Base-by-base conservation (phyloP, 1,284 basidiomycete genomes). In the Ceratobasidium sp. region DNA sequence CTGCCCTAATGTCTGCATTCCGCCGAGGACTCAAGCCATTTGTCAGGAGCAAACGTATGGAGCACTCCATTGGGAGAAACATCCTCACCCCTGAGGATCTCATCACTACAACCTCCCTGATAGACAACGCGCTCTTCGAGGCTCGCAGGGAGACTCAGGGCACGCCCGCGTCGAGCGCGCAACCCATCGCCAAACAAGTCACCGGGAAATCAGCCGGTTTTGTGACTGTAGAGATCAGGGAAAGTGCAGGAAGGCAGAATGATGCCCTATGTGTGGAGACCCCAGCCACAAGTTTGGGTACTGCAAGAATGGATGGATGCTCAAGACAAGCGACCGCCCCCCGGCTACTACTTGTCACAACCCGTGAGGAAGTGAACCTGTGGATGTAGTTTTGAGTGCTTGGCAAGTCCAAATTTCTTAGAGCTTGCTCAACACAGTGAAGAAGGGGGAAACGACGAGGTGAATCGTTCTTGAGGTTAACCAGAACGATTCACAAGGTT, bases 91-190 rank as follows among this genome's bases (percentile, higher is more conserved):
- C 38, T 12, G n/a, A 68, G 13, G 48, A 68, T 23, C 48, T 68
- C 5, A 68, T 68, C 12, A 50, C 17, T 1, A 26, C 23, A 9
- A 42, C 66, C 44, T 68, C 2, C 15, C 46, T 46, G 13, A 52
- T 52, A 52, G 66, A 68, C 48, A 54, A 68, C 28, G 52, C 66
- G 13, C 66, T 68, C 9, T 68, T 52, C 28, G 66, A 68, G 48
- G 66, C 48, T 20, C 13, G 59, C 33, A 40, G 40, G 59, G 59
- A 62, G 38, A 20, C 38, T 7, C 59, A 62, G 13, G 15, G 33
- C 13, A 5, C 59, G 17, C 40, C 59, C 38, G 6, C n/a, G 13
- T 7, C n/a, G 5, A 20, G 4, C 38, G 7, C 59, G 13, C 13
- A 33, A 33, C 33, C 15, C 15, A 62, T 9, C 33, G 5, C 7